Base-by-base conservation (phyloP, 1,284 basidiomycete genomes). In the Moesziomyces sp. region DNA sequence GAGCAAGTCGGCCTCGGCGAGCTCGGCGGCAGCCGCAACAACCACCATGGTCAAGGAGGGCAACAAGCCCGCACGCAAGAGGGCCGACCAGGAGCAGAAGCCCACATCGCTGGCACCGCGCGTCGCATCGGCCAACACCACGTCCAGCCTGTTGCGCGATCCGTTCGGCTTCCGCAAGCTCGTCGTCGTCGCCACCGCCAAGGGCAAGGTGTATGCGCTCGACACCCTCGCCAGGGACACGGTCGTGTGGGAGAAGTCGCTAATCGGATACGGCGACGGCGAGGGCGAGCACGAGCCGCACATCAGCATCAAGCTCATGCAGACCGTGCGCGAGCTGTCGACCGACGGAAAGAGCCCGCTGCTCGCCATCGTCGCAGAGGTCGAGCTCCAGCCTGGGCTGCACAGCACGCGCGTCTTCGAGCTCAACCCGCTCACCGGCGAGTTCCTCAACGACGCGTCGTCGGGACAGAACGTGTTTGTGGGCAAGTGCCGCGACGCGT, bases 141-240 rank as follows among this genome's bases (percentile, higher is more conserved):
- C 71, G 3, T 67, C 62, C n/a, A 49, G 47, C 16, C 70, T 81
- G 18, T 76, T 69, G 63, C 72, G 74, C 26, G 93, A 97, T 80
- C 86, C 90, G 1, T 97, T 96, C 81, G 94, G 93, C 0, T 93
- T 97, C 84, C 88, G 91, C 49, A 93, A 97, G 83, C 84, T 97
- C 43, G 88, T 95, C 51, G 88, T 97, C 3, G 88, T 87, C 3
- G 91, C 90, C 0, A 93, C 92, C 1, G 76, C 86, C 2, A 86
- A 88, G 35, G 93, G 93, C 19, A 93, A 93, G 81, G 77, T 95
- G 0, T 93, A 91, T 79, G 94, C 90, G 0, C 85, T 97, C 51
- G 93, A 97, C 80, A 91, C 87, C 52, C 93, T 94, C 1, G 86
- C 88, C 3, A 87, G 71, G 52, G 59, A 68, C 13, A 46, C 59